Base-by-base conservation (phyloP, 73 alveolate genomes). In the Blepharisma stoltei region DNA sequence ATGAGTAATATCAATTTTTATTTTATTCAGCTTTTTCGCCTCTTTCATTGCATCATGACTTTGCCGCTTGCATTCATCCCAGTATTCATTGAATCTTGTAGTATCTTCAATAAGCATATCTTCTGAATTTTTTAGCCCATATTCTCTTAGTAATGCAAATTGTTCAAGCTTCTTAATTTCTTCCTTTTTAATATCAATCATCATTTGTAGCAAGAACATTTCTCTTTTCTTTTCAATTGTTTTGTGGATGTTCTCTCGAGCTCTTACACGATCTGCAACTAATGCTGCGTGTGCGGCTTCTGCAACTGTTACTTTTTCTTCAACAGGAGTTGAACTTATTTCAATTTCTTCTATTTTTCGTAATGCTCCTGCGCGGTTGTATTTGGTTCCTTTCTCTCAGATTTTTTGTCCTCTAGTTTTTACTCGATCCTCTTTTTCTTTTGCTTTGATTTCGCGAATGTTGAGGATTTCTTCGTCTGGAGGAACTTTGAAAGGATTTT, bases 181-280 rank as follows among this genome's bases (percentile, higher is more conserved):
- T 69, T 69, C 79, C 5, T 46, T 69, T 69, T 69, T 69, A 7
- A 44, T 69, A 43, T 69, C 79, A 53, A 69, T 38, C 79, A 69
- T 69, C 79, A 69, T 69, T 69, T 69, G 79, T 1, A 69, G 67
- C n/a, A 69, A 46, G 27, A 69, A 69, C 79, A 69, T 69, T 69
- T 69, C 79, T 37, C 79, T 18, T 44, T 69, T 69, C 45, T 69
- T 69, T 44, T 43, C 79, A 14, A 69, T 46, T 44, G 65, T 44
- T 46, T 69, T 69, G 55, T 46, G 32, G 14, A 69, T 69, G 43
- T 38, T 44, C 5, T 69, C 79, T 46, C 41, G 11, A 18, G 79
- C 27, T 38, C 55, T 23, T 44, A 69, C 79, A 7, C 79, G 32
- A 20, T 69, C 55, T 0, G 55, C 20, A 7, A 44, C 65, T 69